Evolutionary conservation across 192 early-diverging fungal species (phyloP).

Genomic region (Coemansia sp.): DNA sequence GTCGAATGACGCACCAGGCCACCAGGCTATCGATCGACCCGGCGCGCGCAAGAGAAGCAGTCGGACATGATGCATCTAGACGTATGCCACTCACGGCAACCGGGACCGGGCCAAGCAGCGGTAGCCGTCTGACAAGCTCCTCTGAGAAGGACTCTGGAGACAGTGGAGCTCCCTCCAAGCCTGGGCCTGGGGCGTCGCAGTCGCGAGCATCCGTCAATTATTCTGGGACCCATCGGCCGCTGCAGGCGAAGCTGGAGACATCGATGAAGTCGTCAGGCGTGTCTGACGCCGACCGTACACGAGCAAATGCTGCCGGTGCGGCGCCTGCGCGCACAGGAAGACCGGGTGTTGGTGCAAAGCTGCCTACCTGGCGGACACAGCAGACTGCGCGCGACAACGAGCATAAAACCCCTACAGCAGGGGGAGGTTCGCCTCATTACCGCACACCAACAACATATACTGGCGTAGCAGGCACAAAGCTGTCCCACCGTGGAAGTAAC

Average conservation of each 20-base stretch:
- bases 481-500: conserved; percentile 30
- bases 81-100: conserved; percentile 41
- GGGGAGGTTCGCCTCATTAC: conserved; percentile 26
- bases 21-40: conserved; percentile 46
- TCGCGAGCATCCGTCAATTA: conserved; percentile 13
- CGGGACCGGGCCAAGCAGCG: conserved; percentile 23
- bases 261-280: conserved; percentile 8
- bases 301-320: conserved; percentile 4
- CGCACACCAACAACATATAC: conserved; percentile 38
- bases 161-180: conserved; percentile 10
- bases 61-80: conserved; percentile 10
- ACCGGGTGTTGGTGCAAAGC: conserved; percentile 23
- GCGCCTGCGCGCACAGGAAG: conserved; percentile 25
- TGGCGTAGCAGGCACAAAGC: conserved; percentile 27
- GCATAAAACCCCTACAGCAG: conserved; percentile 7
- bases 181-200: conserved; percentile 9
- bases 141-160: conserved; percentile 31
- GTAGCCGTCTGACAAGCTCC: conserved; percentile 16
- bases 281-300: conserved; percentile 17
- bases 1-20: conserved; percentile 54
- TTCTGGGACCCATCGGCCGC: conserved; percentile 28
- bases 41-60: conserved; percentile 31
- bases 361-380: conserved; percentile 50
- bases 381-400: conserved; percentile 41
- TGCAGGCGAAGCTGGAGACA: conserved; percentile 51